Base-by-base conservation (phyloP, 2,329 filamentous ascomycete species). In the Fusarium proliferatum region DNA sequence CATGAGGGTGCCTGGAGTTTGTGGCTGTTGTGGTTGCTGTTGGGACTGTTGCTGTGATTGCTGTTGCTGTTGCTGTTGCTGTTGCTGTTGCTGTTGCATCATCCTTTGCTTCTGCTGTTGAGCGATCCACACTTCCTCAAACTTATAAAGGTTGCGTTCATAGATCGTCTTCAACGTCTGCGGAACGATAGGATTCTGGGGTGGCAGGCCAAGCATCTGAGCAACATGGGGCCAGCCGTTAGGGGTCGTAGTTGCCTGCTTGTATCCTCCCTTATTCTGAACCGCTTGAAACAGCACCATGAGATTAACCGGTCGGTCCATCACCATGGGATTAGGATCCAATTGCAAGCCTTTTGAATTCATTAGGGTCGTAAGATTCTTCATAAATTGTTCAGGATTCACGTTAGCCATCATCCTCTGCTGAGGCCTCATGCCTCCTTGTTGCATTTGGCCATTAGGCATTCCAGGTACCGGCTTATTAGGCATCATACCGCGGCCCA, bases 331-430 rank as follows among this genome's bases (percentile, higher is more conserved):
- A 70, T 91, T 92, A 2, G 88, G 85, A 52, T 97, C 94, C 56
- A 98, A 86, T 0, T 91, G 92, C 23, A 94, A 85, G 38, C 91
- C 90, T 67, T 93, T 91, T 53, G 90, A 87, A 67, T 88, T 88
- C 92, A 97, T 97, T 72, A 97, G 93, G n/a, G 88, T 84, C 26
- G 90, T 88, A 12, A 98, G 85, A 43, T 91, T 93, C 78, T 94
- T 93, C 82, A 97, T 86, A 72, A 95, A 95, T 38, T 88, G 87
- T 69, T 95, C 92, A 0, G 89, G 90, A 64, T 88, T 89, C 33
- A 84, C 84, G n/a, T 82, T 79, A 56, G 80, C 75, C 73, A 84
- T 81, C 33, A 82, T 83, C 57, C 83, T 81, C 59, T 81, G 82
- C 73, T 90, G 89, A 48, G 88, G 85, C 64, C 88, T 85, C 82